Evolutionary conservation across 2,329 filamentous ascomycete species (phyloP).

Genomic region (Aspergillus luchuensis): DNA sequence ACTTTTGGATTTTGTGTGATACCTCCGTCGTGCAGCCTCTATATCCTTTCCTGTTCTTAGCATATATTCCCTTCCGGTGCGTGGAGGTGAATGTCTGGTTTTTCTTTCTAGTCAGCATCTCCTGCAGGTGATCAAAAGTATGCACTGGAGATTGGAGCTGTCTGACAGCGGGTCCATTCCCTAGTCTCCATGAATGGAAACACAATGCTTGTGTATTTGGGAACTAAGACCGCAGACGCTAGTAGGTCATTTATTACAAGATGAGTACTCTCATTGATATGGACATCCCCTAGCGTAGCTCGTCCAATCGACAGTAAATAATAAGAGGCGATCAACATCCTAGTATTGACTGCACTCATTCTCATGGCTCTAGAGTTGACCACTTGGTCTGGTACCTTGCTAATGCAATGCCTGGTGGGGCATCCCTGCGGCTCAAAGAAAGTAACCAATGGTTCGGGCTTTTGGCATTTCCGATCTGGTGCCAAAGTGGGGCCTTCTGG

Average conservation of each 20-base stretch:
- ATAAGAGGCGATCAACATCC: background rate
- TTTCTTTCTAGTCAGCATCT: background rate
- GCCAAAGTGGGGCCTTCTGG: background rate
- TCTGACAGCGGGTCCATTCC: background rate
- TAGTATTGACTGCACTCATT: background rate
- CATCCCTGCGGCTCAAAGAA: background rate
- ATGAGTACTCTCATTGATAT: background rate
- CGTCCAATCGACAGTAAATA: background rate
- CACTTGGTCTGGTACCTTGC: background rate
- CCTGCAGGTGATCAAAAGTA: background rate
- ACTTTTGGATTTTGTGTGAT: constrained; percentile 20
- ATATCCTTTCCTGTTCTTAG: constrained; percentile 9
- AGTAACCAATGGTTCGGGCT: background rate
- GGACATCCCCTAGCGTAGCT: background rate
- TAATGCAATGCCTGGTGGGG: background rate
- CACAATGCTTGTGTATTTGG: background rate
- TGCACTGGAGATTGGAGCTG: background rate
- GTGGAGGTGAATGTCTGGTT: background rate
- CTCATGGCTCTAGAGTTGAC: no score
- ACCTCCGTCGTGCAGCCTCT: constrained; percentile 7
- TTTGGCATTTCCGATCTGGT: background rate
- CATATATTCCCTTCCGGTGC: constrained; percentile 6
- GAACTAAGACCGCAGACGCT: background rate
- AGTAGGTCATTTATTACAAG: background rate
- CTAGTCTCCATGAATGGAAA: background rate